Base-by-base conservation (phyloP, 192 early-diverging fungal species). In the Gryganskiella cystojenkinii region DNA sequence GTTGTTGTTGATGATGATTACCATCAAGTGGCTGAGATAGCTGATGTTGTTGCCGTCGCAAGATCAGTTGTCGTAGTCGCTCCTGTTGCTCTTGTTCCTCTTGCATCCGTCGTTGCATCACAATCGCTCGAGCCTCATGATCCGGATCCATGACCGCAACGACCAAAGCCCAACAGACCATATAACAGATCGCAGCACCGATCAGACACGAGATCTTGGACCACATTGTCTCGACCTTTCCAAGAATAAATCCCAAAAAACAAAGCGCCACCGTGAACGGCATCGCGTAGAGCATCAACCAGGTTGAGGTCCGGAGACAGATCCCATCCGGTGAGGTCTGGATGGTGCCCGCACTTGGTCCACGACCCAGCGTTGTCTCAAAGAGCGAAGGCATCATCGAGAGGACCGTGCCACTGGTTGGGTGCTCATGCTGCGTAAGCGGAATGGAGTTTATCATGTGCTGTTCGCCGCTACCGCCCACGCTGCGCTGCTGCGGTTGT, bases 311-410 rank as follows among this genome's bases (percentile, higher is more conserved):
- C 47, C 50, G 58, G 22, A 78, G 24, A 47, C 22, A 55, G 61
- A 64, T 67, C 4, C 67, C 74, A 19, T 64, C 51, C 7, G 59
- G 61, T 0, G 66, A 53, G 2, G 73, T 67, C 14, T 57, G 59
- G 35, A 67, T 61, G 4, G 72, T 76, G 7, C 64, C 51, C 31
- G 64, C 60, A 20, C 60, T 47, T 4, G 71, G 63, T 4, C 71
- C 71, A 37, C 62, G 71, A 14, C 71, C 71, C 2, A 64, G 30
- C 5, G 61, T 44, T 2, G 71, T 65, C 37, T 73, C 71, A 20
- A 73, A 73, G 28, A 73, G 71, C 3, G 71, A 73, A 37, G 71
- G 71, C 71, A 73, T 73, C 71, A 73, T 73, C 0, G 71, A 73
- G 4, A 73, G 50, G 17, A 73, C 63, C 6, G 71, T 73, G 11